Evolutionary conservation across 2,329 filamentous ascomycete species (phyloP).

Genomic region (Pestalotiopsis sp.): DNA sequence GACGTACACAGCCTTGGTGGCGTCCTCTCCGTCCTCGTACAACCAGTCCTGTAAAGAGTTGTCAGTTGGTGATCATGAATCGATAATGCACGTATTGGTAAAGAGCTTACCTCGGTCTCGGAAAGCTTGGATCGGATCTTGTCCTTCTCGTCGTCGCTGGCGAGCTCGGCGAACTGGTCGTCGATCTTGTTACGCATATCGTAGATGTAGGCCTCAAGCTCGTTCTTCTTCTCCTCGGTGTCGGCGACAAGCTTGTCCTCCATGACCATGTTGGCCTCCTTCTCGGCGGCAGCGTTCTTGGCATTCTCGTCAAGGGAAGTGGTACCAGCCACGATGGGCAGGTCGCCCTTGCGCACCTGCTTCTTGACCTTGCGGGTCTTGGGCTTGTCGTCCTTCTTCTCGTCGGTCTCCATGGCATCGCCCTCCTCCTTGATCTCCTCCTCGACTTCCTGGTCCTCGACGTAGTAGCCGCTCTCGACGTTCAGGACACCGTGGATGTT

Average conservation of each 20-base stretch:
- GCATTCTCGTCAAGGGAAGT: constrained; percentile 70
- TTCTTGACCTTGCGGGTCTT: constrained; percentile 99
- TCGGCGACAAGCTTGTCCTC: constrained; percentile 98
- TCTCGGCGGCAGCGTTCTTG: constrained; percentile 73
- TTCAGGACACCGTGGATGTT: constrained; percentile 97
- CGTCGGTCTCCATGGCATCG: constrained; percentile 81
- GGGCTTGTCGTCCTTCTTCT: constrained; percentile 60
- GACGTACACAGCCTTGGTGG: constrained; percentile 89
- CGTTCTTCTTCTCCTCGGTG: constrained; percentile 99
- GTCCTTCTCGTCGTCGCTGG: constrained; percentile 88
- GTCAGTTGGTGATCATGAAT: neutral
- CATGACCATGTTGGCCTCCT: constrained; percentile 89
- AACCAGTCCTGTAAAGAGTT: constrained; percentile 79
- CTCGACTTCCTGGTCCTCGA: constrained; percentile 96
- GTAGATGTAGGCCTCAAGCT: constrained; percentile 97
- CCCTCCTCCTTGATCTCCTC: constrained; percentile 76
- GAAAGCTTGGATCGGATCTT: constrained; percentile 83
- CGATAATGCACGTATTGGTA: neutral
- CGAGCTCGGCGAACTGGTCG: constrained; percentile 84
- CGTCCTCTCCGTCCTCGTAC: constrained; percentile 94
- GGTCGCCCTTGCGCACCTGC: constrained; percentile 95
- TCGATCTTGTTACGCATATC: constrained; percentile 95
- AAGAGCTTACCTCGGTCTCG: constrained; percentile 72
- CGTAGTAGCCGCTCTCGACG: constrained; percentile 95
- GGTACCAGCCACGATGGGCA: constrained; percentile 83